A percentile compares a stretch with the other conserved stretches of the same genome.
Evolutionary conservation across 352 stramenopile genomes (phyloP).

Genomic region (Paralagenidium karlingii): DNA sequence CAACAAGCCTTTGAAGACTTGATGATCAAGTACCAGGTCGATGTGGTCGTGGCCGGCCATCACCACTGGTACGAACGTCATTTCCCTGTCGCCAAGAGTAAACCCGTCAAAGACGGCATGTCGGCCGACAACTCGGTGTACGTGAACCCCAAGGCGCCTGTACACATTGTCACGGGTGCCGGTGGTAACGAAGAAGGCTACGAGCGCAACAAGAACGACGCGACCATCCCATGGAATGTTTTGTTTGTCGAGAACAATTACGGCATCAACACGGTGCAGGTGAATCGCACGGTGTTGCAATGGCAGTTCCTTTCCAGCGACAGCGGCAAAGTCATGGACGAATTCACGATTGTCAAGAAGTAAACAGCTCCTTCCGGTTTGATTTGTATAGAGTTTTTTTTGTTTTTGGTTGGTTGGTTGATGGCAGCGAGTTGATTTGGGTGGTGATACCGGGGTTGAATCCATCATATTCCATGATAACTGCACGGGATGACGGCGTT

Average conservation of each 20-base stretch:
- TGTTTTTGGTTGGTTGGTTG: too few relatives aligned
- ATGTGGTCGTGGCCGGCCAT: slow-evolving; percentile 35
- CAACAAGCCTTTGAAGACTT: slow-evolving; percentile 40
- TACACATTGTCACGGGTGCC: slow-evolving; percentile 27
- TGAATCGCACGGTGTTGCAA: slow-evolving; percentile 14
- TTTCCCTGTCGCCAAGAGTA: slow-evolving; percentile 20
- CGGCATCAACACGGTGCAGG: slow-evolving; percentile 20
- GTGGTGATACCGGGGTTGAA: too few relatives aligned
- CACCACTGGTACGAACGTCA: slow-evolving; percentile 42
- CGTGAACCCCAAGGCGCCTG: slow-evolving; percentile 24
- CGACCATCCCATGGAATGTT: slow-evolving; percentile 17
- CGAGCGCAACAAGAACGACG: slow-evolving; percentile 9
- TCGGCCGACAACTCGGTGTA: slow-evolving; percentile 22
- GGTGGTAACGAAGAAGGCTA: slow-evolving; percentile 19
- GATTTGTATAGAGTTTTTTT: too few relatives aligned
- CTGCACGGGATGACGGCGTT: too few relatives aligned
- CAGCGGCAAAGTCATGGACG: slow-evolving; percentile 12
- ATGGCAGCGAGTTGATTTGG: too few relatives aligned
- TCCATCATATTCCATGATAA: too few relatives aligned
- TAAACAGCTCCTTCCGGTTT: too few relatives aligned
- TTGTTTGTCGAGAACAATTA: slow-evolving; percentile 19
- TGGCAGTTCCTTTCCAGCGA: slow-evolving; percentile 16
- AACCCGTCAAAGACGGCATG: slow-evolving; percentile 21
- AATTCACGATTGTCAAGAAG: slow-evolving; percentile 27
- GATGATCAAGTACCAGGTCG: slow-evolving; percentile 45